Evolutionary conservation across 129 eudicot species (phyloP), one percentile per base, ranked within the genome.

Genomic region (Centaurea solstitialis): DNA sequence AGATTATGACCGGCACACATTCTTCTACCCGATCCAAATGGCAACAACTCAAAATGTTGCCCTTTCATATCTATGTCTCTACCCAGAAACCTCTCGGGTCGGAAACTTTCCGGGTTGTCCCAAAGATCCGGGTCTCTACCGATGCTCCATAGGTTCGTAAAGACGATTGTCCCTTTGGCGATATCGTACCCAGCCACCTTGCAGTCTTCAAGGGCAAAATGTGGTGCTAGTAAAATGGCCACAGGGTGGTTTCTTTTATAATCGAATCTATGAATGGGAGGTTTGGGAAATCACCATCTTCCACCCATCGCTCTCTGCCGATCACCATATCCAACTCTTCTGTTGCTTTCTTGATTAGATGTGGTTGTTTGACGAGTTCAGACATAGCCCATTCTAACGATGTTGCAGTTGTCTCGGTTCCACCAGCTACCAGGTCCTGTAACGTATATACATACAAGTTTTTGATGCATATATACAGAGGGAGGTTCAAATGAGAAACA

Each of bases 351-450:
- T 20, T 78, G 2, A 82, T 68, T 20, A 82, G 33, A 40, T 41
- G n/a, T 3, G 89, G 89, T 30, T 86, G 83, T 74, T 78, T 86
- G 15, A 86, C 23, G 5, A 86, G 89, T 26, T 86, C 89, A 0
- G 81, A 81, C 83, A 78, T 81, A 7, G 89, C 84, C 89, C 89
- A 86, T 82, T 86, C 89, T 4, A 81, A 7, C 0, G 81, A 41
- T n/a, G 73, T 30, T 59, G 86, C 35, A 2, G 89, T 4, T 11
- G 84, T 78, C 9, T 86, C 86, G 30, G 89, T 82, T 81, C 84
- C 86, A 38, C 89, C 89, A 0, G 61, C 81, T 39, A 86, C 6
- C 17, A 86, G 17, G 33, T 86, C 86, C 86, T 85, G 61, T 17
- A 73, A 8, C 11, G 4, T 8, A 41, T 10, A 40, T 41, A 41